A percentile compares a stretch with the other conserved stretches of the same genome.
Conservation (phyloP, 345 rosid species). For the Sisymbrium altissimum region DNA sequence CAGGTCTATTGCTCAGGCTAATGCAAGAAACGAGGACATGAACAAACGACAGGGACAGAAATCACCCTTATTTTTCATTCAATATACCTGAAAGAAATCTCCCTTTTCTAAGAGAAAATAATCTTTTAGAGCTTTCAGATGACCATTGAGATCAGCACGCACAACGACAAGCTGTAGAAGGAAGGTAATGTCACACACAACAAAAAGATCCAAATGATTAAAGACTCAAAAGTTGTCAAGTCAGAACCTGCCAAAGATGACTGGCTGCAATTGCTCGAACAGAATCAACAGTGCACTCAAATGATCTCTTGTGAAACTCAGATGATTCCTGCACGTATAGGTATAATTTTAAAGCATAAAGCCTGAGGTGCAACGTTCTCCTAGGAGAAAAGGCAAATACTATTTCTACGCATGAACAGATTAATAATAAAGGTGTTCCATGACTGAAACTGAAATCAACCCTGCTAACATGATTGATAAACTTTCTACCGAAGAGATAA, state of each 20-base stretch:
- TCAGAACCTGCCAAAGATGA: slow-evolving; percentile 98
- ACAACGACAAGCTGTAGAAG: slow-evolving; percentile 82
- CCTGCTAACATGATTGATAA: not conserved
- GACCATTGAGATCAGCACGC: slow-evolving; percentile 91
- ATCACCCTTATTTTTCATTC: not conserved
- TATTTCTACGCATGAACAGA: not conserved
- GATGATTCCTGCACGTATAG: slow-evolving; percentile 64
- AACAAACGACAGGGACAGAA: not conserved
- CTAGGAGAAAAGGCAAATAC: not conserved
- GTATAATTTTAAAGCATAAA: not conserved
- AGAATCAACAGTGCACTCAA: slow-evolving; percentile 80
- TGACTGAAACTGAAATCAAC: slow-evolving; percentile 12
- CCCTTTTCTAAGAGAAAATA: slow-evolving; percentile 96
- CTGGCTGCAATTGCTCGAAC: slow-evolving; percentile 92
- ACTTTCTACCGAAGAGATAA: not conserved
- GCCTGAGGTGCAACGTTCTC: slow-evolving; percentile 2
- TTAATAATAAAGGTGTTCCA: not conserved
- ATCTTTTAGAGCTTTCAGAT: slow-evolving; percentile 91
- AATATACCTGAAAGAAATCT: slow-evolving; percentile 90
- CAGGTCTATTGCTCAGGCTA: not conserved
- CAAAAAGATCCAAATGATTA: not conserved
- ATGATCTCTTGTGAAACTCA: slow-evolving; percentile 90
- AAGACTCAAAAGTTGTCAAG: slow-evolving; percentile 5
- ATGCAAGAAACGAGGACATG: not conserved
- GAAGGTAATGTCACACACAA: slow-evolving; percentile 15